Base-by-base conservation (phyloP, 371 early-diverging fungal species). In the Entomophthora muscae region DNA sequence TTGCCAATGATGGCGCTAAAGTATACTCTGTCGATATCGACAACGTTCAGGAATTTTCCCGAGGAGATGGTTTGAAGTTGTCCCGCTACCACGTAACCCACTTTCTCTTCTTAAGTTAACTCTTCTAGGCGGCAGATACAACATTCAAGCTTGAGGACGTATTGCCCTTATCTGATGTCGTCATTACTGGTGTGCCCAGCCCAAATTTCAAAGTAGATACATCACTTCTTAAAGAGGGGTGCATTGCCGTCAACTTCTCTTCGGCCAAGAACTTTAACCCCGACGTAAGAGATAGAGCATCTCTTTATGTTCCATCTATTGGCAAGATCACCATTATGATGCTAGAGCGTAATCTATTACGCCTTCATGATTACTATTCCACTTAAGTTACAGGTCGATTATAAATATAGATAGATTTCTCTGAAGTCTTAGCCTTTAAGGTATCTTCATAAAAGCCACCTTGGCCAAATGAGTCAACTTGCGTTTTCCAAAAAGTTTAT, bases 321-420 rank as follows among this genome's bases (percentile, higher is more conserved):
- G 98, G 98, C 57, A 95, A 97, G 71, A 93, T 95, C 61, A 97
- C 98, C 0, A 92, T 95, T 3, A 87, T 92, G 17, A 97, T 97
- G 98, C 78, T 96, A 60, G 86, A 93, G 73, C 82, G 97, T 63
- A 96, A 96, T 69, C 76, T 96, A 60, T 75, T 95, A 52, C 80
- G 95, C 52, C 76, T 93, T 28, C 79, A 83, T 69, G 86, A 88
- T 67, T 85, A 89, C 57, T 64, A 55, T 32, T 23, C 51, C 31
- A 27, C 21, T 2, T 22, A 42, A 42, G 26, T 26, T 27, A n/a
- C n/a, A n/a, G n/a, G n/a, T n/a, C n/a, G n/a, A n/a, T n/a, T n/a
- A n/a, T n/a, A n/a, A n/a, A n/a, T n/a, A n/a, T n/a, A n/a, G n/a
- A n/a, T n/a, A n/a, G n/a, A n/a, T n/a, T n/a, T n/a, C n/a, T n/a